These are phyloP conservation scores for Aspergillus sp. DNA, from an alignment of 2,329 filamentous ascomycete genomes.

Conservation along the genomic window DNA sequence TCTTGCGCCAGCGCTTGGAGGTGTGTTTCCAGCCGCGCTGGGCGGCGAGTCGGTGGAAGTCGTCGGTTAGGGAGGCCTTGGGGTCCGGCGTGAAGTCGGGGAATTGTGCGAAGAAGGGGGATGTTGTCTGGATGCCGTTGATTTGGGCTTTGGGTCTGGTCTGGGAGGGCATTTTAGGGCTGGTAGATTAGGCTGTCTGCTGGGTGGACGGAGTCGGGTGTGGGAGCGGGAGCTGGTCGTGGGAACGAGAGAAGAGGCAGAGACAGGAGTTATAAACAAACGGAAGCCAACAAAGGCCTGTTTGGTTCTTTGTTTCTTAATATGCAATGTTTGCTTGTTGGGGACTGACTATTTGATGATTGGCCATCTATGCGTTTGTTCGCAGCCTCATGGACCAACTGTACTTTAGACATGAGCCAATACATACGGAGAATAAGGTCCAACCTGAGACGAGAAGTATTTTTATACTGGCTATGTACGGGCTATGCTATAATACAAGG, in stretches of 20 bases:
- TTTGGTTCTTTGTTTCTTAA: neutral
- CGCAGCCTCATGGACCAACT: neutral
- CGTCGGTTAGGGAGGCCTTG: slow-evolving; percentile 7
- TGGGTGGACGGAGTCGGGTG: neutral
- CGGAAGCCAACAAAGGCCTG: neutral
- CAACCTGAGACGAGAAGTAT: no score
- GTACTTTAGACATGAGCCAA: no score
- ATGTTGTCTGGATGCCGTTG: no score
- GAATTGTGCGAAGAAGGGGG: slow-evolving; percentile 9
- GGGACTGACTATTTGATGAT: neutral
- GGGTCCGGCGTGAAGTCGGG: slow-evolving; percentile 9
- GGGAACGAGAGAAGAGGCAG: neutral
- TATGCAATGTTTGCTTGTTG: neutral
- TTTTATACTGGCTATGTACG: no score
- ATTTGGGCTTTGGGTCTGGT: no score
- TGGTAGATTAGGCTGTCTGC: no score
- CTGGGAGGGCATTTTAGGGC: neutral
- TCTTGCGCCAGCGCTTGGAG: slow-evolving; percentile 13
- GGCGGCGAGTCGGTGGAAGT: slow-evolving; percentile 14
- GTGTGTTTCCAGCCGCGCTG: slow-evolving; percentile 14
- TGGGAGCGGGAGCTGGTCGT: no score
- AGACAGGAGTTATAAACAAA: neutral
- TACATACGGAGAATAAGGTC: no score
- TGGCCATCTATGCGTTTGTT: neutral
- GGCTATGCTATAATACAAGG: no score